These are phyloP conservation scores for Akanthomyces muscarius DNA, from an alignment of 2,329 filamentous ascomycete genomes.

Conservation along the genomic window DNA sequence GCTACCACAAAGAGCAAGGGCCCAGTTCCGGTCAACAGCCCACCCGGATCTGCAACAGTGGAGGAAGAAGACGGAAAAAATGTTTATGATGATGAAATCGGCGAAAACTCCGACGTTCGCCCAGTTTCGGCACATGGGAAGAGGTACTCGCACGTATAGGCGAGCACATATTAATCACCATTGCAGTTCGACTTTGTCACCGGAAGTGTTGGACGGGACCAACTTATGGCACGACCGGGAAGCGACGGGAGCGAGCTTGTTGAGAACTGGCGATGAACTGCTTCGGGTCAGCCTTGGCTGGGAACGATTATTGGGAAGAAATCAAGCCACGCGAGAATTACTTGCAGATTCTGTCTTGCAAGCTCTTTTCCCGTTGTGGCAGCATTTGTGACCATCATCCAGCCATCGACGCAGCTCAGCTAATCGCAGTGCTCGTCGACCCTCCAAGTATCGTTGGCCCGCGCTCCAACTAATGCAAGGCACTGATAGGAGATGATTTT, in stretches of 20 bases:
- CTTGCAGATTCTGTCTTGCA: background rate
- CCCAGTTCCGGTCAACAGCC: background rate
- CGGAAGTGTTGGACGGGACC: too few relatives aligned
- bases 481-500: background rate
- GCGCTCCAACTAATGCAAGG: constrained; percentile 1
- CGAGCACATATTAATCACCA: background rate
- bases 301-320: background rate
- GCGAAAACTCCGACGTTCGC: background rate
- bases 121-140: background rate
- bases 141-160: background rate
- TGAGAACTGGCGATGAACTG: background rate
- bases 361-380: too few relatives aligned
- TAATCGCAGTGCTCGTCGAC: background rate
- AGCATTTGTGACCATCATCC: background rate
- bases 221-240: background rate
- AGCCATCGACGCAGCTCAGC: background rate
- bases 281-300: background rate
- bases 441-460: background rate
- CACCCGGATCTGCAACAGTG: constrained; percentile 12
- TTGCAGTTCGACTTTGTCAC: too few relatives aligned
- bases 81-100: background rate
- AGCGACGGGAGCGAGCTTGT: background rate
- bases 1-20: constrained; percentile 9
- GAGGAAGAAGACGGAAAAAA: background rate
- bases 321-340: background rate